Evolutionary conservation across 495 filamentous ascomycete genomes (phyloP).

Genomic region (Xylaria intraflava): DNA sequence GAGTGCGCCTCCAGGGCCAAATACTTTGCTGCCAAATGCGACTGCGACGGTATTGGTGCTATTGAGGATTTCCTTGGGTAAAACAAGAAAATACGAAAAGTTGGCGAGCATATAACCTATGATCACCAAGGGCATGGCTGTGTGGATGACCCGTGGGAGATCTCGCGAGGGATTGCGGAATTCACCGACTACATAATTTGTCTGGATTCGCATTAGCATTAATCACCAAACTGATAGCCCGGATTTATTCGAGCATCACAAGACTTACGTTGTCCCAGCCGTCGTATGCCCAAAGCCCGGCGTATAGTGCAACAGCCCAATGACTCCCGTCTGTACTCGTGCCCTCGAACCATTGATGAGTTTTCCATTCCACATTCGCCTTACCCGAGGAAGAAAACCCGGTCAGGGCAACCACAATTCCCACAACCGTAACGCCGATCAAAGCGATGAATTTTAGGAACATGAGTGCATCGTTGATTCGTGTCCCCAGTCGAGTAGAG

Average conservation of each 20-base stretch:
- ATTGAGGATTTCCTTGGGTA: constrained; percentile 74
- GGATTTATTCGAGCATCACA: neutral
- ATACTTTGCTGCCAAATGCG: constrained; percentile 84
- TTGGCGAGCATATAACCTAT: constrained; percentile 85
- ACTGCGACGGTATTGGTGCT: constrained; percentile 88
- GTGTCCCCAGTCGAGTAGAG: constrained; percentile 78
- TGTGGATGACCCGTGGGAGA: constrained; percentile 91
- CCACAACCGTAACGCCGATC: constrained; percentile 77
- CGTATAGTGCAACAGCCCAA: constrained; percentile 91
- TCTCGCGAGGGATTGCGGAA: constrained; percentile 88
- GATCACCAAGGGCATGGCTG: constrained; percentile 93
- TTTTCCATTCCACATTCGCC: constrained; percentile 83
- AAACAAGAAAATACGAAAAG: constrained; percentile 86
- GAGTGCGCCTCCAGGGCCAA: constrained; percentile 74
- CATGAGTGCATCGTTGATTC: constrained; percentile 86
- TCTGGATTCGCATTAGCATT: constrained; percentile 45
- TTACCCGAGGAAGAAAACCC: constrained; percentile 69
- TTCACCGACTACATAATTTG: constrained; percentile 95
- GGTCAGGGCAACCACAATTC: constrained; percentile 83
- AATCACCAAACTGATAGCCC: constrained; percentile 9
- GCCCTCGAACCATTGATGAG: constrained; percentile 78
- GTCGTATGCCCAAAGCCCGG: constrained; percentile 95
- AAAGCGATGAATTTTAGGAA: constrained; percentile 92
- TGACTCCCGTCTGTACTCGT: constrained; percentile 70
- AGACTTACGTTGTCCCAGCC: constrained; percentile 93